Base-by-base conservation (phyloP, 2,329 filamentous ascomycete species). In the Botrytis hyacinthi region DNA sequence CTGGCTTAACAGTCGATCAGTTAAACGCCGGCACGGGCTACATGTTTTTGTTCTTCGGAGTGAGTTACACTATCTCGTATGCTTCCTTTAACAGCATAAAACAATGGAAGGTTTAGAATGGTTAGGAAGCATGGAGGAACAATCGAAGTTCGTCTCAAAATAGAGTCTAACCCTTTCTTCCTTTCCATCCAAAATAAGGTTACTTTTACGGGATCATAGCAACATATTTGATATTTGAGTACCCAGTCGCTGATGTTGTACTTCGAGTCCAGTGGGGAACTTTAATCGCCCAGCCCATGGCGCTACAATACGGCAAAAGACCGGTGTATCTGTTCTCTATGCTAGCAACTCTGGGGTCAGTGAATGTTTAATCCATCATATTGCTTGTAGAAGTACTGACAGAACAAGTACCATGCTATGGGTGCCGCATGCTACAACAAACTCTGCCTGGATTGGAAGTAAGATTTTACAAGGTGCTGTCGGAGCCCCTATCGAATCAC, bases 231-330 rank as follows among this genome's bases (percentile, higher is more conserved):
- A 57, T 57, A 44, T 42, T 1, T 26, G 22, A 22, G 22, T 40
- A n/a, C 14, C 7, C 26, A 35, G 20, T 35, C 18, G 63, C 66
- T 73, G n/a, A 74, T 48, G 14, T 14, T n/a, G 35, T 20, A 12
- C 16, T 46, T 42, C n/a, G 84, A n/a, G 82, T 86, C 32, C 85
- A 86, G 4, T 87, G 85, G 85, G 85, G 85, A 0, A 83, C 84
- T 75, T 78, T 88, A 4, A 80, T 88, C 60, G 87, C 84, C 84
- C 86, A 88, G 76, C 86, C 87, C 4, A 77, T 88, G 44, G 86
- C 86, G 0, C 78, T 87, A 29, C 84, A 84, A 66, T 87, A 86
- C 74, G 87, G 87, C n/a, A 77, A 77, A 63, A 67, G 78, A 20
- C 75, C 76, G 12, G 74, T 78, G 5, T 79, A 78, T 63, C 72